Conservation (phyloP, 2,329 filamentous ascomycete species). For the Colletotrichum acutatum region DNA sequence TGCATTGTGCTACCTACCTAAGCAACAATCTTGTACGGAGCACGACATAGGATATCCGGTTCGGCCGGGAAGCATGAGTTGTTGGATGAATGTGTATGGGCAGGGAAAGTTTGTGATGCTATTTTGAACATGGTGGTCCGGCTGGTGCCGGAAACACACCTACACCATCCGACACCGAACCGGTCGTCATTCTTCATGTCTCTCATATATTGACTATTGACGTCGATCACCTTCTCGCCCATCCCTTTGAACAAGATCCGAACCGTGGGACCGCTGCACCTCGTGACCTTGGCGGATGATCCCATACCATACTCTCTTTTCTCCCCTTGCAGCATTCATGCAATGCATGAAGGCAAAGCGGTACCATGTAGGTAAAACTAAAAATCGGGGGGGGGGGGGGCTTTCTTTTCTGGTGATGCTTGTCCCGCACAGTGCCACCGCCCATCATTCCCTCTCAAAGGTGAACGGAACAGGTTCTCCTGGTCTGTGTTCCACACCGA, state of each 20-base stretch:
- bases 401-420: neutral
- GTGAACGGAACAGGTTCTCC: neutral
- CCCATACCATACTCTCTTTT: neutral
- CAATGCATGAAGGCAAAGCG: no score
- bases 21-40: no score
- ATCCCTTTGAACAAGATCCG: neutral
- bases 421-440: neutral
- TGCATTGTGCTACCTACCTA: no score
- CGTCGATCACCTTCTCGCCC: neutral
- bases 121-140: neutral
- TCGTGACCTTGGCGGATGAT: neutral
- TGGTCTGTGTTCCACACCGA: slow-evolving; percentile 7
- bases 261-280: neutral
- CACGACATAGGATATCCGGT: neutral
- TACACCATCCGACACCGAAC: no score
- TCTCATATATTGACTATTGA: neutral
- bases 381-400: neutral
- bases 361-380: neutral
- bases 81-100: neutral
- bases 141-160: neutral
- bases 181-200: neutral
- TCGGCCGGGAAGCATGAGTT: neutral
- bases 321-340: neutral
- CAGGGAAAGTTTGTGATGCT: neutral
- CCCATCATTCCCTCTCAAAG: neutral